phyloP scores from a whole-genome alignment of 768 basidiomycete species.

The Naganishia vaughanmartiniae region DNA sequence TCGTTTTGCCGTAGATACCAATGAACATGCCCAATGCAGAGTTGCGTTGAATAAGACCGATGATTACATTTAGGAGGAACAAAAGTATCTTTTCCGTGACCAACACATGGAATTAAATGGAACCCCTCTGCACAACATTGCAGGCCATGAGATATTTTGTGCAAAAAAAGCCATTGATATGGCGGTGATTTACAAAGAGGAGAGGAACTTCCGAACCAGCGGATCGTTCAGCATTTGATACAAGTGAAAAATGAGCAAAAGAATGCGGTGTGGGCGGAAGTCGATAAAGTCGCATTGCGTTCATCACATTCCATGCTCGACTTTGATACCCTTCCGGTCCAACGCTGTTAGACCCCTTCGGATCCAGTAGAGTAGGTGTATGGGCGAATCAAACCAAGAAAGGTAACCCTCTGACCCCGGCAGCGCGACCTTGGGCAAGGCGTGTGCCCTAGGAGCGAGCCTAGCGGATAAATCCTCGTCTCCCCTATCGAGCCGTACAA shows the following conservation, averaged over 20 bases:
- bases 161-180: no score
- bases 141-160: no score
- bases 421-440: background rate
- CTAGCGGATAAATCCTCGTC: background rate
- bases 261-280: background rate
- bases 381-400: slow-evolving; percentile 27
- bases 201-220: no score
- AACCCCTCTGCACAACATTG: no score
- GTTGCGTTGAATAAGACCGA: no score
- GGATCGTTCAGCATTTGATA: background rate
- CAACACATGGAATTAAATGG: no score
- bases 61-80: no score
- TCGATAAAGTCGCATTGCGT: background rate
- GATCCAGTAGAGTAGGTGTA: slow-evolving; percentile 29
- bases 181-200: no score
- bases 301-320: background rate
- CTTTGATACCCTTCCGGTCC: slow-evolving; percentile 17
- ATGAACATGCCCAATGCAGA: no score
- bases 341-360: slow-evolving; percentile 26
- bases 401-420: background rate
- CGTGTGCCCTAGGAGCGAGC: background rate
- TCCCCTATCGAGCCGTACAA: slow-evolving; percentile 39
- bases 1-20: no score
- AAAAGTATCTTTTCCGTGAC: no score
- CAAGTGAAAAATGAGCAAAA: background rate